A percentile compares a stretch with the other conserved stretches of the same genome.
Conservation (phyloP, 352 stramenopile species). For the Elongisporangium undulatum region DNA sequence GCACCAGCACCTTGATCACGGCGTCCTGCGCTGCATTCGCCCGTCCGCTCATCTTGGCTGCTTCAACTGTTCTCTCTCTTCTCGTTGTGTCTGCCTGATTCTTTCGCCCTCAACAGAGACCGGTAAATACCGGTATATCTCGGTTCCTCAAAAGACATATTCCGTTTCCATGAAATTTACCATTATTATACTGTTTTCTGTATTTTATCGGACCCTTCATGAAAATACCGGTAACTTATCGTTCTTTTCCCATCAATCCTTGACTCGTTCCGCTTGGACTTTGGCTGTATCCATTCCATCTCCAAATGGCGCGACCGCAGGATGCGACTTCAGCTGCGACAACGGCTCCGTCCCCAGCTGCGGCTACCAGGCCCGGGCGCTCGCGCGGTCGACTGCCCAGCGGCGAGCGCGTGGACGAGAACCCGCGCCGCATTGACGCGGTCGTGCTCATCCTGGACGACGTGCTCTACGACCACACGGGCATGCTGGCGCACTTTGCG, state of each 20-base stretch:
- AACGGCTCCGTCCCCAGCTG: background rate
- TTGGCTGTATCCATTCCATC: background rate
- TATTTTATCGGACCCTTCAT: no score
- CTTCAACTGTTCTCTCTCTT: background rate
- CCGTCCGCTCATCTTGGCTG: constrained; percentile 43
- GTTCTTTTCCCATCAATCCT: background rate
- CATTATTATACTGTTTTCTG: background rate
- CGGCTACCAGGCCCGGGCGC: no score
- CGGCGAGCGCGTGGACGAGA: constrained; percentile 26
- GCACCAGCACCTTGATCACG: constrained; percentile 90
- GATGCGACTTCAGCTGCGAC: background rate
- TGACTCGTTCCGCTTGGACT: background rate
- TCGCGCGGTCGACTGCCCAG: constrained; percentile 23
- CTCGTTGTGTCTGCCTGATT: background rate
- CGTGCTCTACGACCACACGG: constrained; percentile 83
- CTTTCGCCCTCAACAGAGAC: background rate
- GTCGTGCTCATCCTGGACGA: constrained; percentile 86
- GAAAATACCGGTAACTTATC: background rate
- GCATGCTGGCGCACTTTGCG: constrained; percentile 71
- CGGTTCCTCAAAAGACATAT: no score
- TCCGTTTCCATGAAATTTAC: background rate
- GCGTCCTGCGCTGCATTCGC: constrained; percentile 80
- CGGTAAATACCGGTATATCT: background rate
- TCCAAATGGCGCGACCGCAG: background rate
- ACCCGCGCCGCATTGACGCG: constrained; percentile 62